Evolutionary conservation across 2,329 filamentous ascomycete genomes (phyloP), one percentile per base, ranked within the genome.

Genomic region (Claviceps citrina): DNA sequence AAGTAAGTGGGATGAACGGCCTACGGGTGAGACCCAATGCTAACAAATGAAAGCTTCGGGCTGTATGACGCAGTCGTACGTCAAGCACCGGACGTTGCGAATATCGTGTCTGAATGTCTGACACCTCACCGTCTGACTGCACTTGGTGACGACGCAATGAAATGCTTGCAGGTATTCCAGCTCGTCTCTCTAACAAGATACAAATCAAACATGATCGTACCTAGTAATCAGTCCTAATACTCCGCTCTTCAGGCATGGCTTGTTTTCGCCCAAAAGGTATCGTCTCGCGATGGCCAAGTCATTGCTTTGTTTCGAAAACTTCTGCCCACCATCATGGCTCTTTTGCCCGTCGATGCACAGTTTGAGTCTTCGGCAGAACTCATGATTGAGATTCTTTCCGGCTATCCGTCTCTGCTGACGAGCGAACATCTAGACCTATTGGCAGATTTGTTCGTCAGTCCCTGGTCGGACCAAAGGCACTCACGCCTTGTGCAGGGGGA

Each of bases 251-350:
- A 82, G 78, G 71, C 78, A 4, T 89, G 82, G 81, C 70, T 85
- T 25, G 68, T 75, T 48, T 86, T 85, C 51, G 78, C 76, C 5
- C 80, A 85, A 50, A 70, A 73, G 26, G 67, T 72, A 22, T 75
- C 76, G 37, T 62, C 70, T 3, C 67, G 70, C 34, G 69, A 71
- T 26, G 68, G 68, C 13, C 64, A 71, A 13, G 64, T 81, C 25
- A 61, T 81, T 2, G 62, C 68, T 15, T 65, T 73, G 15, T 64
- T 87, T 12, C 72, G 71, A 25, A 64, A 68, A 2, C 61, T 85
- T 4, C 67, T 80, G 2, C 65, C 70, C 24, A 65, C 70, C 4
- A 69, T 76, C 18, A 70, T 85, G 19, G 59, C 68, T 20, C 78
- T 75, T 34, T 62, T 89, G 7, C 61, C 70, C 18, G 63, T 72